Evolutionary conservation across 2,329 filamentous ascomycete genomes (phyloP), one percentile per base, ranked within the genome.

Genomic region (Tolypocladium ophioglossoides): DNA sequence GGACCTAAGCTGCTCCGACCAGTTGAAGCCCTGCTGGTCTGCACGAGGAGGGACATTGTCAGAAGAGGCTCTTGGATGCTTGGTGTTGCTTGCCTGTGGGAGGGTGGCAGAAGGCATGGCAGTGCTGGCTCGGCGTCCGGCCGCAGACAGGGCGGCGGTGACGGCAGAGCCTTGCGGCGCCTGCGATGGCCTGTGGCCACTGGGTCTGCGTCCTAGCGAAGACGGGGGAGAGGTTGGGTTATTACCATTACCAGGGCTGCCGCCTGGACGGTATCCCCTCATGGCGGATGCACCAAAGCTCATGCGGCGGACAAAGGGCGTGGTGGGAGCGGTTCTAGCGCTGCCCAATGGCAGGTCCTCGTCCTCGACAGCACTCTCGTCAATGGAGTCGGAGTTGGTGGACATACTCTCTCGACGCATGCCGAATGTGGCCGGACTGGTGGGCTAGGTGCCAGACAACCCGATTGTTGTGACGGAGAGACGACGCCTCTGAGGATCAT

Each of bases 1-100:
- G 66, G 85, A 87, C 72, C 91, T 89, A 78, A 96, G 84, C 76
- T 95, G 91, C 77, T 96, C 92, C 68, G 90, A 89, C 87, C 92
- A 96, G 74, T 95, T 95, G 80, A 95, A 96, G 71, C 89, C 89
- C 79, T 70, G 68, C 66, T 94, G 90, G 79, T 89, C 87, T 91
- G 82, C 74, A 72, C 78, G 80, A 70, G 73, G 72, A 74, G 69
- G 66, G 60, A 73, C 74, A 73, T 74, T 75, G 84, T 87, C 80
- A 87, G 84, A 84, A 80, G 75, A 70, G 71, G 77, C 74, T 84
- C 67, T 73, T 68, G 74, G 69, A 70, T 71, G 66, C 69, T 77
- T 76, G 76, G 72, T 73, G 71, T 72, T 77, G 79, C 80, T 83
- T 82, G 79, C 78, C 76, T 81, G 79, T 70, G 71, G 67, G 59